These are phyloP conservation scores for Trichosporon asahii DNA, from an alignment of 1,284 basidiomycete genomes.

Conservation along the genomic window DNA sequence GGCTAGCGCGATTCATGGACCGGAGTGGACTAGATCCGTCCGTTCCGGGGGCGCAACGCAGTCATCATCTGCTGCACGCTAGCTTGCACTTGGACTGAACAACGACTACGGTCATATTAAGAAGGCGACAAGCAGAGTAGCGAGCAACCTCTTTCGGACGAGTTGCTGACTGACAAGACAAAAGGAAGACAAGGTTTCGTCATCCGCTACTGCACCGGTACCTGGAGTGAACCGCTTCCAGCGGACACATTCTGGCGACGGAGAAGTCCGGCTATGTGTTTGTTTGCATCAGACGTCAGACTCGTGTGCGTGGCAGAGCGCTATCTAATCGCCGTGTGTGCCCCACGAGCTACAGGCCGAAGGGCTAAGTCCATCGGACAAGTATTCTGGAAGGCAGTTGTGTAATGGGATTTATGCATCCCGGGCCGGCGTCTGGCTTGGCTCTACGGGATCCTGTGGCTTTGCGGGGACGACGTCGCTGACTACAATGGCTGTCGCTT, in stretches of 20 bases:
- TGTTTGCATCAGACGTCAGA: neutral
- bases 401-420: neutral
- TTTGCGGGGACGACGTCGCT: no score
- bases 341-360: neutral
- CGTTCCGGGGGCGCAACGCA: neutral
- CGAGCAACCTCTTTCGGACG: no score
- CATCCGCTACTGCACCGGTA: neutral
- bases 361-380: neutral
- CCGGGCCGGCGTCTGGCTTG: no score
- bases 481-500: no score
- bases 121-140: neutral
- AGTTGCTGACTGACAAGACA: neutral
- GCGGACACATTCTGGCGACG: neutral
- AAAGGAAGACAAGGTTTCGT: neutral
- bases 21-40: neutral
- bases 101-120: neutral
- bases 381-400: no score
- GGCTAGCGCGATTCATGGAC: neutral
- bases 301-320: neutral
- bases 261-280: neutral
- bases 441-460: no score
- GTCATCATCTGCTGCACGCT: neutral
- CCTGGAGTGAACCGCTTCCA: neutral
- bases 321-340: neutral
- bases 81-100: neutral